A percentile compares a stretch with the other conserved stretches of the same genome.
These are phyloP conservation scores for Chaetomium strumarium DNA, from an alignment of 2,329 filamentous ascomycete species.

Conservation along the genomic window DNA sequence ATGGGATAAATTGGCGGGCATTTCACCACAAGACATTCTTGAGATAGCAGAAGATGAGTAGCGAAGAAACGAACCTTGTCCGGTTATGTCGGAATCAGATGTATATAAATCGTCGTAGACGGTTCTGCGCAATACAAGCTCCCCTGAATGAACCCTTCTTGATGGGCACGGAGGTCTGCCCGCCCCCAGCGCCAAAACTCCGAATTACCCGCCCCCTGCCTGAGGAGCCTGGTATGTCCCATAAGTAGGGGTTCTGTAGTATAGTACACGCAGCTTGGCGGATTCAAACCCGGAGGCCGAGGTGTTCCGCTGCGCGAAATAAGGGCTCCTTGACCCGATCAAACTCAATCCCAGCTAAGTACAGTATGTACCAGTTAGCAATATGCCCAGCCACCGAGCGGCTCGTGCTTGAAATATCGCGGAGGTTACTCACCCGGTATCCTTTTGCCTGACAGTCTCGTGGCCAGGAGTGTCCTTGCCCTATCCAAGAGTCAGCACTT, in stretches of 20 bases:
- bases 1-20: not conserved
- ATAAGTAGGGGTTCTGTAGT: no score
- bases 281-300: not conserved
- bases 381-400: not conserved
- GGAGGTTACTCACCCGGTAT: conserved; percentile 59
- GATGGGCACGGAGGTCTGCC: not conserved
- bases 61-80: not conserved
- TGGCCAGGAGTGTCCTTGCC: conserved; percentile 65
- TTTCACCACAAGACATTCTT: no score
- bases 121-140: not conserved
- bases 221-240: not conserved
- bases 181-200: not conserved
- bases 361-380: not conserved
- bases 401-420: not conserved
- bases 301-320: not conserved
- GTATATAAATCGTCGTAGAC: not conserved
- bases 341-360: conserved; percentile 18
- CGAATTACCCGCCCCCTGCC: not conserved
- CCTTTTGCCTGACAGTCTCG: conserved; percentile 68
- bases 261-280: conserved; percentile 1
- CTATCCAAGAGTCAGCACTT: conserved; percentile 32
- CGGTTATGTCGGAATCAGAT: not conserved
- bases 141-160: not conserved
- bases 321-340: not conserved
- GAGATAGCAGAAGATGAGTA: no score